A percentile compares a stretch with the other conserved stretches of the same genome.
These are phyloP conservation scores for Thraustochytrium striatum DNA, from an alignment of 352 stramenopile genomes.

Conservation along the genomic window DNA sequence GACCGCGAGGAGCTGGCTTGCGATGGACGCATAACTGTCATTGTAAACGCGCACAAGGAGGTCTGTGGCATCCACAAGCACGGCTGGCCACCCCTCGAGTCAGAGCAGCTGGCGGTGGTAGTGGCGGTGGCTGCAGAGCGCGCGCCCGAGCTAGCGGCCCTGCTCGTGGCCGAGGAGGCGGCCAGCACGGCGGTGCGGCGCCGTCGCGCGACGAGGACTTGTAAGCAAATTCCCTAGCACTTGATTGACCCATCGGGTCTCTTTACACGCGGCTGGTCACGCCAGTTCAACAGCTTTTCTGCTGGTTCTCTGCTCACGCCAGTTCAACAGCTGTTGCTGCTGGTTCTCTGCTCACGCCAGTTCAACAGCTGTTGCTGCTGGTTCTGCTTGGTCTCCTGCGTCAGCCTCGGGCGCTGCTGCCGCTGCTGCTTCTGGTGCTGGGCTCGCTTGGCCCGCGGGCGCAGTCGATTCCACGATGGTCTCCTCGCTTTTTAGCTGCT, in stretches of 20 bases:
- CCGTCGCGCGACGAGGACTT: too few relatives aligned
- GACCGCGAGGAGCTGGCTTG: constrained; percentile 79
- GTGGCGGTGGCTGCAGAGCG: constrained; percentile 13
- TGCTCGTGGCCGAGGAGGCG: not conserved
- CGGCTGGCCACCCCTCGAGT: constrained; percentile 58
- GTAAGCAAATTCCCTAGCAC: not conserved
- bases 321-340: not conserved
- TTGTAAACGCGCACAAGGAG: constrained; percentile 83
- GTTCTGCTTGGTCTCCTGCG: too few relatives aligned
- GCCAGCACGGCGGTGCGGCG: too few relatives aligned
- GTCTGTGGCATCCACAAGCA: constrained; percentile 82
- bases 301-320: not conserved
- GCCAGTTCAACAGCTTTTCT: not conserved
- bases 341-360: not conserved
- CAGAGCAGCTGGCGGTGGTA: not conserved
- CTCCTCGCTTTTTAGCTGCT: too few relatives aligned
- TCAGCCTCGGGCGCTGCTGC: too few relatives aligned
- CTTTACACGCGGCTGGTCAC: not conserved
- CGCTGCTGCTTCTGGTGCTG: too few relatives aligned
- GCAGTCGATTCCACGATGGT: too few relatives aligned
- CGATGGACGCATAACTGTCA: constrained; percentile 73
- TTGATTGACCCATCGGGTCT: not conserved
- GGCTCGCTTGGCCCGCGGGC: too few relatives aligned
- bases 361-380: not conserved
- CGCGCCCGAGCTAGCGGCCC: not conserved